Conservation (phyloP, 176 grass and related monocot species). For the Zizania latifolia region DNA sequence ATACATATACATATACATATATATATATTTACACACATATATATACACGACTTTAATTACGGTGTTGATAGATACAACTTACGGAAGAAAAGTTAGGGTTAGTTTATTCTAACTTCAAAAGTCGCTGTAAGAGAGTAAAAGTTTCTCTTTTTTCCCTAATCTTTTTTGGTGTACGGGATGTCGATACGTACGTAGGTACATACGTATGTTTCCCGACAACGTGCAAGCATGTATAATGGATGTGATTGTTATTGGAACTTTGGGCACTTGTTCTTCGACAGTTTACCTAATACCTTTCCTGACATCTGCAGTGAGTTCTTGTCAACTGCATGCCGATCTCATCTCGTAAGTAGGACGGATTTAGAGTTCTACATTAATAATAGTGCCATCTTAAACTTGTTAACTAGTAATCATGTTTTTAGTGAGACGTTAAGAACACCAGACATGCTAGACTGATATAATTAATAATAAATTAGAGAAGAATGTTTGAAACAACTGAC, state of each 20-base stretch:
- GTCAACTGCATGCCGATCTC: too few species aligned
- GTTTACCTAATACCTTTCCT: not conserved
- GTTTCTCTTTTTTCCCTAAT: not conserved
- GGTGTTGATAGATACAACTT: not conserved
- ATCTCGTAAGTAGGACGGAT: too few species aligned
- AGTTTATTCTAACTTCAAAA: slow-evolving; percentile 17
- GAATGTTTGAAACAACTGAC: too few species aligned
- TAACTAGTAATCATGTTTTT: too few species aligned
- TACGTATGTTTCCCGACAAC: not conserved
- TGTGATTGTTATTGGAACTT: not conserved
- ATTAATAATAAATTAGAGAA: too few species aligned
- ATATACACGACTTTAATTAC: not conserved
- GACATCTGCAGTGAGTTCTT: too few species aligned
- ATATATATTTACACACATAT: too few species aligned
- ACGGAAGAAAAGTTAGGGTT: not conserved
- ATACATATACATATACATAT: too few species aligned
- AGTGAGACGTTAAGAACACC: too few species aligned
- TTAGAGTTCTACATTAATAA: too few species aligned
- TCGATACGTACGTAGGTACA: not conserved
- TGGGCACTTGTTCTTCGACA: not conserved
- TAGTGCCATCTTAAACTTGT: too few species aligned
- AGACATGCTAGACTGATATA: too few species aligned
- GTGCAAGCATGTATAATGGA: not conserved
- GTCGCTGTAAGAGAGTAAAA: not conserved
- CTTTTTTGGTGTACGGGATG: not conserved